Conservation (phyloP, 768 basidiomycete species). For the Tephrocybe sp. region DNA sequence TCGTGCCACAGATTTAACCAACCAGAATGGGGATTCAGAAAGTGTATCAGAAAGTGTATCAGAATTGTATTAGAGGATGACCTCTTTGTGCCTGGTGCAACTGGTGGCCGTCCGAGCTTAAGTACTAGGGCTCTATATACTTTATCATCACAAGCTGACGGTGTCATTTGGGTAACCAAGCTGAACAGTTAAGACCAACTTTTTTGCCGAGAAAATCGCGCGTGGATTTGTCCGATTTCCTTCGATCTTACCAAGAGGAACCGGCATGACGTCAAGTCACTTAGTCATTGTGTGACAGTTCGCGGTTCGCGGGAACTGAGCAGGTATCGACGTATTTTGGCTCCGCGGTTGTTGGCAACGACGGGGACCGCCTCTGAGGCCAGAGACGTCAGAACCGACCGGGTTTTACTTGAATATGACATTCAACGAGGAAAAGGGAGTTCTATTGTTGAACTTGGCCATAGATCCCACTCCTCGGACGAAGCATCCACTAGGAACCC, state of each 20-base stretch:
- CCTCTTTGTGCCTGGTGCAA: conserved; percentile 12
- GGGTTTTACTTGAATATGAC: conserved; percentile 9
- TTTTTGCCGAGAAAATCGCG: conserved; percentile 15
- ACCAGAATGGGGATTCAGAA: background rate
- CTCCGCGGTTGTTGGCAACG: conserved; percentile 10
- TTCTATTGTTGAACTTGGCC: conserved; percentile 1
- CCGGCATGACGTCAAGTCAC: conserved; percentile 13
- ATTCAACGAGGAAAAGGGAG: conserved; percentile 9
- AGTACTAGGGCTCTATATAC: too few species aligned
- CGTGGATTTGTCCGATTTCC: background rate
- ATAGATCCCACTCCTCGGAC: conserved; percentile 11
- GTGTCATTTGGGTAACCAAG: conserved; percentile 1
- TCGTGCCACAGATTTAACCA: background rate
- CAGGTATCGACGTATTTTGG: background rate
- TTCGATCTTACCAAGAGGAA: conserved; percentile 3
- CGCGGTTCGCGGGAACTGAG: background rate
- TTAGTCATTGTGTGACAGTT: background rate
- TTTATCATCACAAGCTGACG: conserved; percentile 4
- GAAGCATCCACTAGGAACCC: conserved; percentile 9
- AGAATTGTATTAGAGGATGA: conserved; percentile 3
- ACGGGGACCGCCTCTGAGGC: background rate
- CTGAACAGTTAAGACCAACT: background rate
- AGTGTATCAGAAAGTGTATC: conserved; percentile 15
- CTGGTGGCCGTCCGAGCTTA: too few species aligned
- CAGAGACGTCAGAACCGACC: conserved; percentile 6